A percentile compares a stretch with the other conserved stretches of the same genome.
Conservation (phyloP, 2,329 filamentous ascomycete genomes). For the Hymenoscyphus fraxineus region DNA sequence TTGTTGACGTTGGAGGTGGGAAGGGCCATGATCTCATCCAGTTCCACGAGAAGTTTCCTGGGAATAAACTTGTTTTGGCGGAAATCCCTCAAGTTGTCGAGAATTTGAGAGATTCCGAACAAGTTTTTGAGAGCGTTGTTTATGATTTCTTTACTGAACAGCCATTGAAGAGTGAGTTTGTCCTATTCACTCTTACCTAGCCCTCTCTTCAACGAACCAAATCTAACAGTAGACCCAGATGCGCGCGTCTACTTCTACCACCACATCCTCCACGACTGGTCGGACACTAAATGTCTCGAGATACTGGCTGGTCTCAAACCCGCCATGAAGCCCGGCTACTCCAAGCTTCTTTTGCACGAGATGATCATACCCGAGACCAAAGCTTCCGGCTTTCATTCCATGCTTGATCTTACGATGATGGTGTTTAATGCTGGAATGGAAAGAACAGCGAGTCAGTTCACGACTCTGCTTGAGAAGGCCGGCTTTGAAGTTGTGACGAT, state of each 20-base stretch:
- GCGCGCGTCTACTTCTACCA: conserved; percentile 37
- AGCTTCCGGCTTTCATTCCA: conserved; percentile 18
- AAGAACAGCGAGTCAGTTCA: conserved; percentile 37
- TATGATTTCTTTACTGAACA: conserved; percentile 33
- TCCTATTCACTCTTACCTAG: not conserved
- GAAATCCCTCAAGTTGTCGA: conserved; percentile 21
- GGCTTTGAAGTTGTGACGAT: conserved; percentile 16
- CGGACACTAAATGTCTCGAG: conserved; percentile 26
- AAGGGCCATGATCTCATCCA: conserved; percentile 15
- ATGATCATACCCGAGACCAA: conserved; percentile 13
- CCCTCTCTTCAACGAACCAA: not conserved
- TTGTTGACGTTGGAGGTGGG: conserved; percentile 19
- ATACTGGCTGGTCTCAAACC: conserved; percentile 28
- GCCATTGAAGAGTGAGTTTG: conserved; percentile 24
- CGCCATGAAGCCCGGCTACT: conserved; percentile 27
- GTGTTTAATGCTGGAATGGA: conserved; percentile 34
- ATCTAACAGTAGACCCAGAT: conserved; percentile 20
- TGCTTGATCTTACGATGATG: conserved; percentile 39
- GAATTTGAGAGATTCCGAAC: conserved; percentile 7
- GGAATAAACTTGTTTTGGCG: conserved; percentile 20
- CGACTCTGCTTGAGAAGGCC: conserved; percentile 11
- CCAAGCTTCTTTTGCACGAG: conserved; percentile 17
- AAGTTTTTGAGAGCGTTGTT: conserved; percentile 27
- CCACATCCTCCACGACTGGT: conserved; percentile 36
- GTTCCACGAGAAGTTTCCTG: conserved; percentile 12